Evolutionary conservation across 2,329 filamentous ascomycete species (phyloP).

Genomic region (Claviceps pazoutovae): DNA sequence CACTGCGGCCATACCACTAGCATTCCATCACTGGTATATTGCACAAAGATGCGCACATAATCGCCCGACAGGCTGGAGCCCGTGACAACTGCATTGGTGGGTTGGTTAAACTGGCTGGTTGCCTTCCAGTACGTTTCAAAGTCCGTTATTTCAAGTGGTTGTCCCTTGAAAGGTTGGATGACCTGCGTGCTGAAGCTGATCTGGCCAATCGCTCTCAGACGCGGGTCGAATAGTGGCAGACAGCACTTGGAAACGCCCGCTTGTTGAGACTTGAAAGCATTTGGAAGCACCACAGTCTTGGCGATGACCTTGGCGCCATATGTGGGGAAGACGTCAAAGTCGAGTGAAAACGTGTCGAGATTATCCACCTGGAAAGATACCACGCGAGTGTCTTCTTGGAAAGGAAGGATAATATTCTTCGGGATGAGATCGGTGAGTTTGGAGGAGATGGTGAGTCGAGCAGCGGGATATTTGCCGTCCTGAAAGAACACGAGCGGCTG

Average conservation of each 20-base stretch:
- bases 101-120: constrained; percentile 76
- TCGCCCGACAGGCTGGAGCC: constrained; percentile 93
- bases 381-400: constrained; percentile 87
- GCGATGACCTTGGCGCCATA: constrained; percentile 97
- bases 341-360: constrained; percentile 80
- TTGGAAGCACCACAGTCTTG: constrained; percentile 82
- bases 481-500: constrained; percentile 88
- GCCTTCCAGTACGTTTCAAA: constrained; percentile 99
- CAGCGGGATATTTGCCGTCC: constrained; percentile 89
- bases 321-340: constrained; percentile 95
- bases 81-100: constrained; percentile 73
- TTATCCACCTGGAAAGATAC: constrained; percentile 96
- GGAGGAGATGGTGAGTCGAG: constrained; percentile 87
- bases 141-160: constrained; percentile 89
- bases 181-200: constrained; percentile 92
- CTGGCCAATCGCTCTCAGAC: constrained; percentile 81
- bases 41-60: constrained; percentile 82
- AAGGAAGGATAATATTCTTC: constrained; percentile 85
- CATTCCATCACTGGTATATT: constrained; percentile 75
- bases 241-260: constrained; percentile 63
- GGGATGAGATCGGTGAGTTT: constrained; percentile 93
- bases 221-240: constrained; percentile 82
- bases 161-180: constrained; percentile 87
- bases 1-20: constrained; percentile 81
- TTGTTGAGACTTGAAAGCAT: constrained; percentile 62